phyloP scores from a whole-genome alignment of 2,329 filamentous ascomycete genomes.

The Alternaria infectoria region DNA sequence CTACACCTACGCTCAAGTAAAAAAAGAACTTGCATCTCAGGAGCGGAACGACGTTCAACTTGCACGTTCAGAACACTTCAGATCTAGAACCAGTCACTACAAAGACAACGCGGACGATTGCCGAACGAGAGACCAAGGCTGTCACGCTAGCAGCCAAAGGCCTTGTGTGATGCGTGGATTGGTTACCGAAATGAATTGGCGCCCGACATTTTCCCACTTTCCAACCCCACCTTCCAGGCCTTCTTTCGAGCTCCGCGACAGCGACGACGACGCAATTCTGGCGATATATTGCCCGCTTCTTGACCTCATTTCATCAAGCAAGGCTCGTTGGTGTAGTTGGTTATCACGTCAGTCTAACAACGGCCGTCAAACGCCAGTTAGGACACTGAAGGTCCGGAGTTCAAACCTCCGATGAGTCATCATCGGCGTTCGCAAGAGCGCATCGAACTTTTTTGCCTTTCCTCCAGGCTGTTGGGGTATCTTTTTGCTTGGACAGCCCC shows the following conservation, averaged over 20 bases:
- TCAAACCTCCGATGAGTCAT: conserved; percentile 18
- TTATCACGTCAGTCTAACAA: conserved; percentile 57
- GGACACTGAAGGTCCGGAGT: conserved; percentile 18
- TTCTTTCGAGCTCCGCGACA: background rate
- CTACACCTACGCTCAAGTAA: background rate
- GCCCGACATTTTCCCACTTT: background rate
- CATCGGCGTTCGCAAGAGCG: background rate
- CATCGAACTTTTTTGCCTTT: background rate
- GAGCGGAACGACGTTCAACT: no score
- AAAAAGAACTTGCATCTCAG: no score
- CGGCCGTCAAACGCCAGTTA: background rate
- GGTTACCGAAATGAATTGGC: background rate
- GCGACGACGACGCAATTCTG: background rate
- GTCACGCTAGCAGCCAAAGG: background rate
- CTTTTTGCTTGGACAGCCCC: background rate
- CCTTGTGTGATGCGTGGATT: background rate
- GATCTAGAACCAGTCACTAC: background rate
- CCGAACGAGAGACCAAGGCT: background rate
- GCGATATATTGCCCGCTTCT: background rate
- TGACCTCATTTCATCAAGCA: background rate
- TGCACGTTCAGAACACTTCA: background rate
- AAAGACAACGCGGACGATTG: no score
- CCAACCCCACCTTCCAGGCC: background rate
- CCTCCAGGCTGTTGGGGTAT: background rate
- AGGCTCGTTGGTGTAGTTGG: conserved; percentile 54